Evolutionary conservation across 2,329 filamentous ascomycete genomes (phyloP), one percentile per base, ranked within the genome.

Genomic region (Fusarium penzigii): DNA sequence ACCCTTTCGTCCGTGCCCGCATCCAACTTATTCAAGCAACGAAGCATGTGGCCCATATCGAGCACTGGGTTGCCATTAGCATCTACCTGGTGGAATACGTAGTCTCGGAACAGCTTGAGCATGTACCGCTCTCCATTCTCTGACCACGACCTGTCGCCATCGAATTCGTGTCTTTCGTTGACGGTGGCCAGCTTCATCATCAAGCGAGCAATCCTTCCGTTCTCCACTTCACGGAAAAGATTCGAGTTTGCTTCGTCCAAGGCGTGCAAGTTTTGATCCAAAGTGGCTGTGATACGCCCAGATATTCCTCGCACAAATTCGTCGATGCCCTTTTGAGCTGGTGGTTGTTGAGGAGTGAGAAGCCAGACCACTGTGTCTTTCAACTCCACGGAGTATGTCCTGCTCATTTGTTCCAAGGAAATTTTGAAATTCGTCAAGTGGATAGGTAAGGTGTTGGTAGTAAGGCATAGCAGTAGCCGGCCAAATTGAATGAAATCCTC

Each of bases 31-130:
- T 95, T 97, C 61, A 99, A 74, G 66, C 88, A 93, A 25, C 82
- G 83, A 42, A 99, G 72, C 58, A 97, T 90, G 73, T 97, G 92
- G 3, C 89, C 93, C 52, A 97, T 77, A 67, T 97, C 90, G 6
- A 96, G 79, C 2, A 92, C 87, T 0, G 94, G 89, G 48, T 89
- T 88, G 13, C 91, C 92, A 51, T 90, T 85, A 29, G 84, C 82
- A 68, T 97, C 92, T 12, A 97, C 92, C 66, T 96, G 92, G 70
- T 99, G 94, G 74, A 97, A 99, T 39, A 97, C 90, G 65, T 95
- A 97, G 72, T 99, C 94, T 45, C 94, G 85, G 78, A 97, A 97
- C 9, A 99, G 81, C 73, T 96, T 97, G 58, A 99, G 79, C 68
- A 90, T 89, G 70, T 96, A 97, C 29, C 92, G 85, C 65, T 96